Evolutionary conservation across 2,329 filamentous ascomycete genomes (phyloP).

Genomic region (Fusarium beomiforme): DNA sequence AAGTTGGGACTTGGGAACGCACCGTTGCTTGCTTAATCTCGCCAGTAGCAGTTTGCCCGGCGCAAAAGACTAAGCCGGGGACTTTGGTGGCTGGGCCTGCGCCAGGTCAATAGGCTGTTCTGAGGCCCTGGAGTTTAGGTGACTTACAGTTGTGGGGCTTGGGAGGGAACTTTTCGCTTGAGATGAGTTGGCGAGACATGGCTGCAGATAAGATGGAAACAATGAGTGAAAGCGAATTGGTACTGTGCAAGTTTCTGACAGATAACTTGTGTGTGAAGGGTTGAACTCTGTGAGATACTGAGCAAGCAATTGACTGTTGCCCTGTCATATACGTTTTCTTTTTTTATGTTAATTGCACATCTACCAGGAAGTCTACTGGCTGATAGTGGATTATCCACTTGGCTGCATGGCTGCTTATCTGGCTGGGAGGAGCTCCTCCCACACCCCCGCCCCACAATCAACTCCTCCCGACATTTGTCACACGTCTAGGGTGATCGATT

Average conservation of each 20-base stretch:
- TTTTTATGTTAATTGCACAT: too few species aligned
- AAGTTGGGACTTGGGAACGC: not conserved
- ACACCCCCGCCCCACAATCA: too few species aligned
- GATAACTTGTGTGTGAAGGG: not conserved
- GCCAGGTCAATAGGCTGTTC: not conserved
- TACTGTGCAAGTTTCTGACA: not conserved
- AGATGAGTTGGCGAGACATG: slow-evolving; percentile 59
- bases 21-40: slow-evolving; percentile 56
- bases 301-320: not conserved
- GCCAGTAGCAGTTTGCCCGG: slow-evolving; percentile 59
- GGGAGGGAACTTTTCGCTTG: slow-evolving; percentile 56
- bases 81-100: slow-evolving; percentile 56
- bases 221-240: not conserved
- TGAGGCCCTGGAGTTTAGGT: not conserved
- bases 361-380: too few species aligned
- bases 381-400: not conserved
- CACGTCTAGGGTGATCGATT: not conserved
- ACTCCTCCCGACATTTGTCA: slow-evolving; percentile 5
- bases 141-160: slow-evolving; percentile 58
- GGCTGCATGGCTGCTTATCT: not conserved
- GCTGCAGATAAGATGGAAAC: slow-evolving; percentile 6
- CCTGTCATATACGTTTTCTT: not conserved
- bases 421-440: slow-evolving; percentile 21
- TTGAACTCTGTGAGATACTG: not conserved
- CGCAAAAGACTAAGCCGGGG: slow-evolving; percentile 58